These are phyloP conservation scores for Ceratocystis lukuohia DNA, from an alignment of 2,329 filamentous ascomycete species.

Conservation along the genomic window DNA sequence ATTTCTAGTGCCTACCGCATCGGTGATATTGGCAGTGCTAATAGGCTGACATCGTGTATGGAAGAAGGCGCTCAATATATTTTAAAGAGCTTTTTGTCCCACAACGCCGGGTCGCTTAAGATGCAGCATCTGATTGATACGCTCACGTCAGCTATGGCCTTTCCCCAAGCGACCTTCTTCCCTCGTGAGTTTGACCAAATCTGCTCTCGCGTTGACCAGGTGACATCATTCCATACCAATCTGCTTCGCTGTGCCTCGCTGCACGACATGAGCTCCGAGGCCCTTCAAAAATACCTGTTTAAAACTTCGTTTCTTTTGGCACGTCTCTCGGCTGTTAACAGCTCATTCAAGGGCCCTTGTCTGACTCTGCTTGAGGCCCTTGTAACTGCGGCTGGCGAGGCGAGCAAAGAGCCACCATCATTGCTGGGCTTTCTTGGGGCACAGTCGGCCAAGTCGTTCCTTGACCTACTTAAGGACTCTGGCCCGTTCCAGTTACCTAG, in stretches of 20 bases:
- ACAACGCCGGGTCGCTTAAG: conserved; percentile 54
- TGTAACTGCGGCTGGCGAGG: conserved; percentile 45
- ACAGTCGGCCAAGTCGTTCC: conserved; percentile 69
- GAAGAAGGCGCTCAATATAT: conserved; percentile 62
- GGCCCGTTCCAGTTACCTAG: conserved; percentile 57
- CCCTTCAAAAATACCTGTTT: conserved; percentile 67
- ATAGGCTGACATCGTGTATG: conserved; percentile 46
- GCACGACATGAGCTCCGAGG: conserved; percentile 47
- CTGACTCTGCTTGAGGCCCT: conserved; percentile 59
- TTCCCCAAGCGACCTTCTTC: conserved; percentile 49
- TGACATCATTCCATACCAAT: conserved; percentile 52
- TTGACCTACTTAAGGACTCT: conserved; percentile 62
- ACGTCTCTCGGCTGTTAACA: conserved; percentile 58
- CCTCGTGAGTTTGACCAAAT: conserved; percentile 41
- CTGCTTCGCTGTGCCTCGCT: conserved; percentile 58
- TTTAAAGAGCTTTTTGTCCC: conserved; percentile 60
- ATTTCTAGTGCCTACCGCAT: conserved; percentile 62
- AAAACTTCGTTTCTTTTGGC: conserved; percentile 65
- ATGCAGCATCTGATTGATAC: conserved; percentile 65
- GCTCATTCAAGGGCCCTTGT: conserved; percentile 51
- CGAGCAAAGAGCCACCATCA: conserved; percentile 68
- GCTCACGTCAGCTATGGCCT: conserved; percentile 31
- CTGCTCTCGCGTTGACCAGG: conserved; percentile 48
- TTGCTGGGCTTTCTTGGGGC: conserved; percentile 81
- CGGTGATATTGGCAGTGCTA: conserved; percentile 42